Percentiles rank a stretch among this genome's conserved stretches.
phyloP scores from a whole-genome alignment of 2,329 filamentous ascomycete genomes.

The Sporothrix variecibatus region DNA sequence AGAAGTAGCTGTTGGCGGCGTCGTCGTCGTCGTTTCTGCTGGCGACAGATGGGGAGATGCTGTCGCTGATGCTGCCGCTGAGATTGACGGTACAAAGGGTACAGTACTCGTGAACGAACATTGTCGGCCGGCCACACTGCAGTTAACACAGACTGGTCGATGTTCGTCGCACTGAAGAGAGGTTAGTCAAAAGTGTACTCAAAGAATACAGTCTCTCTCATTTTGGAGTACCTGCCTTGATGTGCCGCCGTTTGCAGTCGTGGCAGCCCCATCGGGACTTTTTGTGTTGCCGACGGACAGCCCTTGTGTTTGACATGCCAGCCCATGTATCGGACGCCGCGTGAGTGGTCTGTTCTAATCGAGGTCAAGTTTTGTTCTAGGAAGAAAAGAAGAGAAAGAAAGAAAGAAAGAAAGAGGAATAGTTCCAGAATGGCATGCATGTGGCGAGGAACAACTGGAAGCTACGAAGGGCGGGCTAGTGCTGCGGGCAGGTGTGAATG shows the following conservation, averaged over 20 bases:
- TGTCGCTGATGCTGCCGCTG: background rate
- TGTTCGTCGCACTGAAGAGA: background rate
- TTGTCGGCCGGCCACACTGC: background rate
- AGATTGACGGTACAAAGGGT: background rate
- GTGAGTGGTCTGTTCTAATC: background rate
- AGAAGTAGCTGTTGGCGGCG: background rate
- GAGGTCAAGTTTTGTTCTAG: background rate
- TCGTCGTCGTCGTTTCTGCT: background rate
- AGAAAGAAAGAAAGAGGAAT: background rate
- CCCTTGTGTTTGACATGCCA: background rate
- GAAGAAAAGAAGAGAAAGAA: too few relatives aligned
- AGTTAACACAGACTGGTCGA: background rate
- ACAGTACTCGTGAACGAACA: background rate
- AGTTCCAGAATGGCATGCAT: background rate
- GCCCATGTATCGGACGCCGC: background rate
- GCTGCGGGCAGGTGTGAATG: background rate
- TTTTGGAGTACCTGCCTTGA: background rate
- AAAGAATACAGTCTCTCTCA: background rate
- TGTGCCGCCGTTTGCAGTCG: background rate
- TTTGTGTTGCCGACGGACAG: background rate
- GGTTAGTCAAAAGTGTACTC: background rate
- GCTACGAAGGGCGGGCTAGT: background rate
- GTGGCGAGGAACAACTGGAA: background rate
- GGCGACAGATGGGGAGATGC: background rate
- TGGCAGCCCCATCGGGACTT: conserved; percentile 11